Percentiles rank a stretch among this genome's conserved stretches.
These are phyloP conservation scores for Fusarium verrucosum DNA, from an alignment of 2,329 filamentous ascomycete genomes.

Conservation along the genomic window DNA sequence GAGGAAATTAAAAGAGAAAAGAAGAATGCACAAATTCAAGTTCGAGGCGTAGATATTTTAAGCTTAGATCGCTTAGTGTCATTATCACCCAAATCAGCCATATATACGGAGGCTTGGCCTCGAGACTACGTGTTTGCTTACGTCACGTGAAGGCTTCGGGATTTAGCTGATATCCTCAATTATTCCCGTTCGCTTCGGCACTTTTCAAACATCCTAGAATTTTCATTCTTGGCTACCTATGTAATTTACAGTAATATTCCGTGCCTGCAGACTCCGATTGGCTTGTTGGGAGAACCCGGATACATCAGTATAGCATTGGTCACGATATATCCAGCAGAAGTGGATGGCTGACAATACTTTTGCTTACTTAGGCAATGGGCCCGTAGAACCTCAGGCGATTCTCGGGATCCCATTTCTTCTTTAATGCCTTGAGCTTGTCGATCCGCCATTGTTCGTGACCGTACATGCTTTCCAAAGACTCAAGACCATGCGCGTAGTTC, in stretches of 20 bases:
- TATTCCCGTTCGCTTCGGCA: too few relatives aligned
- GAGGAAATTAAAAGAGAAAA: too few relatives aligned
- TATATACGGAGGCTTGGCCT: too few relatives aligned
- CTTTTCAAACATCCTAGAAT: not conserved
- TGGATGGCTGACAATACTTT: not conserved
- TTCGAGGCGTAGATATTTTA: not conserved
- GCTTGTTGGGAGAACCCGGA: not conserved
- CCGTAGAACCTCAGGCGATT: slow-evolving; percentile 42
- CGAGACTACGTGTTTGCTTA: not conserved
- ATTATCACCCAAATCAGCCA: not conserved
- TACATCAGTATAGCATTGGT: too few relatives aligned
- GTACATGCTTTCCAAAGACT: slow-evolving; percentile 16
- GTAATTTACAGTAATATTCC: not conserved
- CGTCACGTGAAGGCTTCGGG: slow-evolving; percentile 4
- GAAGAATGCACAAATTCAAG: too few relatives aligned
- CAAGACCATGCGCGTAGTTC: slow-evolving; percentile 32
- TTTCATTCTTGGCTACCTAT: not conserved
- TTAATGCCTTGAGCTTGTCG: slow-evolving; percentile 54
- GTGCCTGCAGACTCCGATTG: not conserved
- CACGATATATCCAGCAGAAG: not conserved
- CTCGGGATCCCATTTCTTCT: slow-evolving; percentile 58
- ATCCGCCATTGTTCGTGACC: slow-evolving; percentile 49
- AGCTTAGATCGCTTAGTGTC: slow-evolving; percentile 12
- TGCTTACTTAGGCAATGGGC: slow-evolving; percentile 25
- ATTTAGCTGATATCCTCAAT: not conserved